These are phyloP conservation scores for Ganoderma multipileum DNA, from an alignment of 1,284 basidiomycete species.

Conservation along the genomic window DNA sequence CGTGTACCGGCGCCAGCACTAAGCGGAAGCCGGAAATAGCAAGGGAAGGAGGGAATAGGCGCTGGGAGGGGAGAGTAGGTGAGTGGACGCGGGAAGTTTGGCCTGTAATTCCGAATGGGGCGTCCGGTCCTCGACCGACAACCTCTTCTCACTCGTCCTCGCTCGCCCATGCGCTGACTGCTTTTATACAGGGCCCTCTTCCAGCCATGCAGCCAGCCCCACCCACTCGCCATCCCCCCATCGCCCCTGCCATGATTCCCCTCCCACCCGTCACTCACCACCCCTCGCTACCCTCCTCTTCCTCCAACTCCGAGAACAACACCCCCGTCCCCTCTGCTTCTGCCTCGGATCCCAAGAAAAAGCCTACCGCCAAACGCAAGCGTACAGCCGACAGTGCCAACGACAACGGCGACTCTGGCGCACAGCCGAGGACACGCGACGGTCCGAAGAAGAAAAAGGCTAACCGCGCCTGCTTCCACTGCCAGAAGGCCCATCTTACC, in stretches of 20 bases:
- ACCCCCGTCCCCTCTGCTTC: constrained; percentile 30
- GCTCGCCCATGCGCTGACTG: not conserved
- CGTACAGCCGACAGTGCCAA: constrained; percentile 58
- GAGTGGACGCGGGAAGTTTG: not conserved
- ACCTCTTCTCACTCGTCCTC: constrained; percentile 20
- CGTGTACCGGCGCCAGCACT: constrained; percentile 16
- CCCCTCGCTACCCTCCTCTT: constrained; percentile 35
- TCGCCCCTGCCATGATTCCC: constrained; percentile 31
- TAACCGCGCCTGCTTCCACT: constrained; percentile 91
- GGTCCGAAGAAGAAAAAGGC: constrained; percentile 92
- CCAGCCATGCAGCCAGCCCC: constrained; percentile 28
- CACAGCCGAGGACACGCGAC: constrained; percentile 61
- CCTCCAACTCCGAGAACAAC: constrained; percentile 33
- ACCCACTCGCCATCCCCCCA: constrained; percentile 28
- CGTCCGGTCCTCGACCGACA: constrained; percentile 16
- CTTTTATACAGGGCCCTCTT: not conserved
- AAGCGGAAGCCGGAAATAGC: not conserved
- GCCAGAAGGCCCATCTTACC: constrained; percentile 95
- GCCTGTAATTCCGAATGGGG: constrained; percentile 18
- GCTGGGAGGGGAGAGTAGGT: not conserved
- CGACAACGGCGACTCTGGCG: constrained; percentile 49
- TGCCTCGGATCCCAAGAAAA: constrained; percentile 33
- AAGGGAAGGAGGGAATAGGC: constrained; percentile 14
- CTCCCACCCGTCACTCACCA: constrained; percentile 30
- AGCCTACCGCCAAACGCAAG: constrained; percentile 47